Evolutionary conservation across 176 grass and related monocot species (phyloP), one percentile per base, ranked within the genome.

Genomic region (Tillandsia fasciculata): DNA sequence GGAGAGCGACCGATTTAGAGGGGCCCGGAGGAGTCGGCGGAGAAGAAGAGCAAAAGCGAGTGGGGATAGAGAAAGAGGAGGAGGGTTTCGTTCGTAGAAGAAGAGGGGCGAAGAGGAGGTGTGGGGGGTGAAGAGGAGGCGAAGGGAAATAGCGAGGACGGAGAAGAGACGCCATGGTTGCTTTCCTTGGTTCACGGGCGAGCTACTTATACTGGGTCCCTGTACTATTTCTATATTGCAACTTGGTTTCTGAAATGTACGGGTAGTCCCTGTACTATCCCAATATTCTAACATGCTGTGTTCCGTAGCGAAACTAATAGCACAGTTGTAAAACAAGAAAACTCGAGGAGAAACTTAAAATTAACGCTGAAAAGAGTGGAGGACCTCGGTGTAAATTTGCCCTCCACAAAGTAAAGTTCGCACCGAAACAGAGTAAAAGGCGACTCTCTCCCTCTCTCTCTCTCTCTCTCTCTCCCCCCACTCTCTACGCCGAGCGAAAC

Each of bases 111-210:
- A 22, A 18, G 24, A 33, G 27, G 51, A 61, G 75, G 48, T 71
- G 48, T 17, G 20, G 48, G 18, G 27, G 63, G 14, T 28, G 50
- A 23, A 72, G 53, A 56, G 17, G 56, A 20, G 20, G 68, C 15
- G 72, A 68, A 26, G 72, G 2, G 28, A 71, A 64, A 20, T 9
- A 67, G 47, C 68, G 76, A 72, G 79, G 68, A 53, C 76, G 84
- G 53, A 87, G 84, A 24, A 82, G 68, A 23, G 80, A 83, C 63
- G 80, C 72, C 80, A 83, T 87, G 50, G 70, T 42, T 42, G 33
- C 7, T 42, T 7, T 42, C 3, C 33, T 42, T 42, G 33, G 33
- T 42, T 42, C 33, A 42, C 7, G 33, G 3, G 33, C 33, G 33
- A 42, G 0, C 7, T 42, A 42, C 33, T 42, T 42, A 42, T 7